These are phyloP conservation scores for Naganishia onofrii DNA, from an alignment of 768 basidiomycete species.

Conservation along the genomic window DNA sequence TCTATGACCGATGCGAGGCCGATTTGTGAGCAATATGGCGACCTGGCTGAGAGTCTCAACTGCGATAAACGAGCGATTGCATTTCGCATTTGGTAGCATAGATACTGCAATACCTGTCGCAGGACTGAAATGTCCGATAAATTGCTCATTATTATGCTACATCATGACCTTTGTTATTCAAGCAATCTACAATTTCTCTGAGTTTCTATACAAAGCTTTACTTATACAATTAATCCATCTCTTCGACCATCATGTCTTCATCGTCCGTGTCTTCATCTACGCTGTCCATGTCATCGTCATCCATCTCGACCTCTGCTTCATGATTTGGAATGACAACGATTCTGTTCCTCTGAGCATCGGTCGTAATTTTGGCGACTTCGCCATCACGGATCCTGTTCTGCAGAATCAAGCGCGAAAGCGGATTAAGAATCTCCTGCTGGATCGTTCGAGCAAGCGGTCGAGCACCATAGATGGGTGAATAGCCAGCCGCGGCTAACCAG, in stretches of 20 bases:
- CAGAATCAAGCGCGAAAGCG: conserved; percentile 77
- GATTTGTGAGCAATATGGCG: too few species aligned
- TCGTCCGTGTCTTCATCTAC: conserved; percentile 43
- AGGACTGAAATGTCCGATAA: too few species aligned
- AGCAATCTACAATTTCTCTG: neutral
- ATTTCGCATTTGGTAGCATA: too few species aligned
- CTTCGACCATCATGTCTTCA: conserved; percentile 64
- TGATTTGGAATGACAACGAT: conserved; percentile 80
- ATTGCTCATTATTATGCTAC: too few species aligned
- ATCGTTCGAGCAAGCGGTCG: conserved; percentile 88
- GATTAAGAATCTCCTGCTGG: conserved; percentile 88
- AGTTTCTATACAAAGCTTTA: neutral
- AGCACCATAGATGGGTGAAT: conserved; percentile 66
- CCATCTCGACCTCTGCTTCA: conserved; percentile 55
- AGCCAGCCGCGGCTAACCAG: conserved; percentile 52
- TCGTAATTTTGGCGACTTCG: conserved; percentile 70
- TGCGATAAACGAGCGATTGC: too few species aligned
- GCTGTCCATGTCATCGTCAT: conserved; percentile 43
- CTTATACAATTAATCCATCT: conserved; percentile 59
- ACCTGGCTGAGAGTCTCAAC: too few species aligned
- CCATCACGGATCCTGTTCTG: conserved; percentile 77
- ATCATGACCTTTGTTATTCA: too few species aligned
- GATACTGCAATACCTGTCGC: too few species aligned
- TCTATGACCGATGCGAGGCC: too few species aligned
- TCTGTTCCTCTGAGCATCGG: conserved; percentile 78